Evolutionary conservation across 305 asterid species (phyloP).

Genomic region (Solanum aculeatissimum): DNA sequence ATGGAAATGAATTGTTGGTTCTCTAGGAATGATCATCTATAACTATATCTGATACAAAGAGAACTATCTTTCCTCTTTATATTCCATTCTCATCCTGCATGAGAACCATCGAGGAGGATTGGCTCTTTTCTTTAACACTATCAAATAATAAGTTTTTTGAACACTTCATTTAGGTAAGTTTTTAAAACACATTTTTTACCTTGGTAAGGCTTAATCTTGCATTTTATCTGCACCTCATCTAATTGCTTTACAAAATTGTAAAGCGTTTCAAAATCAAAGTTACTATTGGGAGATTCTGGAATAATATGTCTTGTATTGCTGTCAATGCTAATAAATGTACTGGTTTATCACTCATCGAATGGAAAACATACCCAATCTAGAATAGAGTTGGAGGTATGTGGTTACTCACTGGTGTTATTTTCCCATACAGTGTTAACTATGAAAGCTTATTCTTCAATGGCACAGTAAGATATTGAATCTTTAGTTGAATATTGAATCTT

Average conservation of each 20-base stretch:
- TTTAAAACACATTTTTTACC: background rate
- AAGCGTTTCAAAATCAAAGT: background rate
- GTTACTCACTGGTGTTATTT: background rate
- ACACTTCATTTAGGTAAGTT: background rate
- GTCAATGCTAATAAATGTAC: background rate
- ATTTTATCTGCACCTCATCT: background rate
- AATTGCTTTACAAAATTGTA: background rate
- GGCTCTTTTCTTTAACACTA: background rate
- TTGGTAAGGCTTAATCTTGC: background rate
- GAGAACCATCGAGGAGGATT: background rate
- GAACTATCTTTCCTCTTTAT: background rate
- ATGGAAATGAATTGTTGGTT: background rate
- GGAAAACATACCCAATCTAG: background rate
- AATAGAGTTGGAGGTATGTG: background rate
- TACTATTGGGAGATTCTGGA: background rate
- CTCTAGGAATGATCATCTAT: background rate
- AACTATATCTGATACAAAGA: background rate
- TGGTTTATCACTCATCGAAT: background rate
- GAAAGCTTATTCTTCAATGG: background rate
- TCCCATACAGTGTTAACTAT: background rate
- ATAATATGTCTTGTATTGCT: background rate
- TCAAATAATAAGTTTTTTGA: background rate
- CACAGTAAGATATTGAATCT: background rate
- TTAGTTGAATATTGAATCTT: background rate
- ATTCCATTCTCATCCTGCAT: background rate